Percentiles rank a stretch among this genome's conserved stretches.
These are phyloP conservation scores for Colletotrichum eremochloae DNA, from an alignment of 2,329 filamentous ascomycete species.

Conservation along the genomic window DNA sequence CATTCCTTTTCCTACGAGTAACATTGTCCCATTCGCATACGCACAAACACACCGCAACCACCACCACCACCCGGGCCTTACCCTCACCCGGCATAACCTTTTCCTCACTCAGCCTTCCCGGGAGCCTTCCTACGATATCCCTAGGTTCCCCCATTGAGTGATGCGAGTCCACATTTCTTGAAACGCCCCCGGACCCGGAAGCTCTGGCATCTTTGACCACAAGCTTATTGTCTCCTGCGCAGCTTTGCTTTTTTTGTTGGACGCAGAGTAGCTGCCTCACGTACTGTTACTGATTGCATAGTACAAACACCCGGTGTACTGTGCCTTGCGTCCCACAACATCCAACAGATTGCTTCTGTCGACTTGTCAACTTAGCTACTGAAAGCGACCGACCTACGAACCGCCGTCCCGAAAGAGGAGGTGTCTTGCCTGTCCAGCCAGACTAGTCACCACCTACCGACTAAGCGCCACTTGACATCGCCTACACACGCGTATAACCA, in stretches of 20 bases:
- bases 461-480: conserved; percentile 39
- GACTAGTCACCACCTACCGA: conserved; percentile 26
- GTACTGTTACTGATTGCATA: conserved; percentile 20
- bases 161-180: conserved; percentile 42
- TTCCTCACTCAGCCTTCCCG: conserved; percentile 20
- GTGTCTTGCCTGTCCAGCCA: conserved; percentile 29
- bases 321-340: conserved; percentile 18
- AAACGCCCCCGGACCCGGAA: conserved; percentile 43
- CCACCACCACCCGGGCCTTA: conserved; percentile 28
- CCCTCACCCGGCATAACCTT: conserved; percentile 25
- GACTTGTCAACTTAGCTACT: conserved; percentile 32
- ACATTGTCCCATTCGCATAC: conserved; percentile 34
- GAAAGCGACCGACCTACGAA: conserved; percentile 37
- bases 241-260: conserved; percentile 29
- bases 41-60: conserved; percentile 29
- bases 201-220: conserved; percentile 42
- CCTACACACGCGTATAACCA: conserved; percentile 37
- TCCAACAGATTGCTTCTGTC: conserved; percentile 22
- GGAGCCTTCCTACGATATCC: conserved; percentile 22
- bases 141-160: conserved; percentile 33
- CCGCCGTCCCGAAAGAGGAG: conserved; percentile 40
- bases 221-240: conserved; percentile 37
- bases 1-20: conserved; percentile 26
- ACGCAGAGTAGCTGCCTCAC: conserved; percentile 34
- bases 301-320: conserved; percentile 8